A percentile compares a stretch with the other conserved stretches of the same genome.
Evolutionary conservation across 2,329 filamentous ascomycete genomes (phyloP).

Genomic region (Sporothrix luriei): DNA sequence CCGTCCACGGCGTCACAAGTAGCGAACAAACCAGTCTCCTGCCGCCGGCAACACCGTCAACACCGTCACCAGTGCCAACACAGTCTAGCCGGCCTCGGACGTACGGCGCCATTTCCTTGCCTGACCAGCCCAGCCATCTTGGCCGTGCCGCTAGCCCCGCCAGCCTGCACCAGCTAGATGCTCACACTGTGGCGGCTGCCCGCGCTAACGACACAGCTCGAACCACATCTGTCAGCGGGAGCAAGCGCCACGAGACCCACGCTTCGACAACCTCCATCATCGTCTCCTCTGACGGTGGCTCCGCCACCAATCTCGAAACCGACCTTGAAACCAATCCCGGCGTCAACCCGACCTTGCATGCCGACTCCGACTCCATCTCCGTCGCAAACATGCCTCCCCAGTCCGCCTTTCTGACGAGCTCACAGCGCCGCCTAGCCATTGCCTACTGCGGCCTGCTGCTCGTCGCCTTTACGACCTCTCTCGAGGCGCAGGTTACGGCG

Average conservation of each 20-base stretch:
- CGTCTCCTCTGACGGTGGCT: neutral
- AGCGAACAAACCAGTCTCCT: neutral
- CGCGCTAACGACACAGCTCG: slow-evolving; percentile 14
- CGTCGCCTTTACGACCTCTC: slow-evolving; percentile 67
- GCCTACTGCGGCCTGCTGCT: slow-evolving; percentile 50
- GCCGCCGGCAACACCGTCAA: neutral
- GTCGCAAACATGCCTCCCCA: slow-evolving; percentile 30
- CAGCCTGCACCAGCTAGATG: slow-evolving; percentile 2
- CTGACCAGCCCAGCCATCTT: slow-evolving; percentile 21
- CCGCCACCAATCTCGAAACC: neutral
- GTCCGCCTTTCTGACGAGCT: slow-evolving; percentile 28
- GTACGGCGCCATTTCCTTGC: slow-evolving; percentile 32
- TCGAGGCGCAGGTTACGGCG: slow-evolving; percentile 65
- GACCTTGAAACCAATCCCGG: slow-evolving; percentile 5
- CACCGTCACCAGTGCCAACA: neutral
- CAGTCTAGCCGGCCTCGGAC: slow-evolving; percentile 30
- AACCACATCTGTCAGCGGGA: slow-evolving; percentile 23
- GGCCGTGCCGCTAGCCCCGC: slow-evolving; percentile 29
- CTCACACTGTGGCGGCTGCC: slow-evolving; percentile 26
- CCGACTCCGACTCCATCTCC: slow-evolving; percentile 1
- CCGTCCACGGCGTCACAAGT: neutral
- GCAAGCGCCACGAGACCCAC: slow-evolving; percentile 10
- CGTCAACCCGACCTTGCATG: neutral
- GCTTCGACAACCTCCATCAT: neutral
- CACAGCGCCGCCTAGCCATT: slow-evolving; percentile 32